These are phyloP conservation scores for Pleurotus tuber-regium DNA, from an alignment of 768 basidiomycete genomes.

Conservation along the genomic window DNA sequence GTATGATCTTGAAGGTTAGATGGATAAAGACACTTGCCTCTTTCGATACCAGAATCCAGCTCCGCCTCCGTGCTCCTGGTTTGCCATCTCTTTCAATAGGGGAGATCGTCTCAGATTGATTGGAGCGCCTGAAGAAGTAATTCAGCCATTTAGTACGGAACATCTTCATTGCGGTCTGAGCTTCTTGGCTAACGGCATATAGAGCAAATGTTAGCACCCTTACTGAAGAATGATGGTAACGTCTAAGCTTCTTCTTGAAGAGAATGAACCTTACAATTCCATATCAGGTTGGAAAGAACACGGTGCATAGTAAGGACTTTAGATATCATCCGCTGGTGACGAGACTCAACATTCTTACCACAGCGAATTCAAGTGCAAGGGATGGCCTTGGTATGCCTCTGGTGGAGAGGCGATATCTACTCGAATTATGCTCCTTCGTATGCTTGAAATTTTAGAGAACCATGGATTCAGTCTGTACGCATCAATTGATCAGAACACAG, in stretches of 20 bases:
- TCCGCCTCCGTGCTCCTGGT: conserved; percentile 3
- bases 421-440: conserved; percentile 3
- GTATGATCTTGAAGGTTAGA: too few species aligned
- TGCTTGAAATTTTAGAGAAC: conserved; percentile 4
- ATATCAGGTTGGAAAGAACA: not conserved
- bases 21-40: conserved; percentile 3
- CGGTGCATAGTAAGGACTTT: conserved; percentile 4
- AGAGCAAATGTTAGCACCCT: too few species aligned
- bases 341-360: too few species aligned
- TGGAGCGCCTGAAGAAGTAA: conserved; percentile 2
- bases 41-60: conserved; percentile 5
- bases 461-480: conserved; percentile 9
- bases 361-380: conserved; percentile 8
- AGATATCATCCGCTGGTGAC: too few species aligned
- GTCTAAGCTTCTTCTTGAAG: too few species aligned
- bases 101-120: conserved; percentile 1
- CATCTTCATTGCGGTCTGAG: too few species aligned
- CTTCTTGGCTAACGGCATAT: too few species aligned
- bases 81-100: conserved; percentile 7
- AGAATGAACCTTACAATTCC: not conserved
- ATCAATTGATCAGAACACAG: conserved; percentile 3
- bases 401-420: not conserved
- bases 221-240: too few species aligned
- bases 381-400: conserved; percentile 4
- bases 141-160: conserved; percentile 1